phyloP scores from a whole-genome alignment of 495 filamentous ascomycete species.

The Xeromyces bisporus region DNA sequence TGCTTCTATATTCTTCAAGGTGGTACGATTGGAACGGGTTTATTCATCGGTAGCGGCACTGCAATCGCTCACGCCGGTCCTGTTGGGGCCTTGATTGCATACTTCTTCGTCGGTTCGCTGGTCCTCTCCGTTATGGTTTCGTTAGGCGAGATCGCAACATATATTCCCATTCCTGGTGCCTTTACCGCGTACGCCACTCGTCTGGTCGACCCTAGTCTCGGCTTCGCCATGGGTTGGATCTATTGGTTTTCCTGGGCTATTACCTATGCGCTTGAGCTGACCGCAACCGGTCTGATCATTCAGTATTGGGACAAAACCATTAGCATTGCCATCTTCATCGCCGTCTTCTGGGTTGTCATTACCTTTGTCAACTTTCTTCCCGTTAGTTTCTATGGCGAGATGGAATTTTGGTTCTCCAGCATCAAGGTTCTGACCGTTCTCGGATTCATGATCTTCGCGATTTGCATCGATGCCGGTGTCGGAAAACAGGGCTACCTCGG shows the following conservation, averaged over 20 bases:
- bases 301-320: slow-evolving; percentile 51
- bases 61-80: slow-evolving; percentile 51
- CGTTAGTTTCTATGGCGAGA: slow-evolving; percentile 40
- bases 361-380: slow-evolving; percentile 48
- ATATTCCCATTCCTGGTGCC: slow-evolving; percentile 58
- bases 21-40: slow-evolving; percentile 63
- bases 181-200: slow-evolving; percentile 61
- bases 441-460: slow-evolving; percentile 48
- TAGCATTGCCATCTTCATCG: slow-evolving; percentile 53
- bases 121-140: slow-evolving; percentile 42
- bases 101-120: slow-evolving; percentile 42
- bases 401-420: slow-evolving; percentile 50
- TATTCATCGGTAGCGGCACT: slow-evolving; percentile 60
- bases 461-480: slow-evolving; percentile 49
- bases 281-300: slow-evolving; percentile 56
- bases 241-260: slow-evolving; percentile 47
- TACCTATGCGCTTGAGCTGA: slow-evolving; percentile 60
- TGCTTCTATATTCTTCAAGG: too few species aligned
- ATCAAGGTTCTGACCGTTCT: slow-evolving; percentile 50
- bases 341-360: slow-evolving; percentile 58
- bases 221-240: slow-evolving; percentile 72
- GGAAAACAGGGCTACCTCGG: slow-evolving; percentile 41
- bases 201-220: slow-evolving; percentile 55
- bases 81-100: slow-evolving; percentile 53
- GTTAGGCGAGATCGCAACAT: slow-evolving; percentile 59